Evolutionary conservation across 768 basidiomycete genomes (phyloP), one percentile per base, ranked within the genome.

Genomic region (Crucibulum laeve): DNA sequence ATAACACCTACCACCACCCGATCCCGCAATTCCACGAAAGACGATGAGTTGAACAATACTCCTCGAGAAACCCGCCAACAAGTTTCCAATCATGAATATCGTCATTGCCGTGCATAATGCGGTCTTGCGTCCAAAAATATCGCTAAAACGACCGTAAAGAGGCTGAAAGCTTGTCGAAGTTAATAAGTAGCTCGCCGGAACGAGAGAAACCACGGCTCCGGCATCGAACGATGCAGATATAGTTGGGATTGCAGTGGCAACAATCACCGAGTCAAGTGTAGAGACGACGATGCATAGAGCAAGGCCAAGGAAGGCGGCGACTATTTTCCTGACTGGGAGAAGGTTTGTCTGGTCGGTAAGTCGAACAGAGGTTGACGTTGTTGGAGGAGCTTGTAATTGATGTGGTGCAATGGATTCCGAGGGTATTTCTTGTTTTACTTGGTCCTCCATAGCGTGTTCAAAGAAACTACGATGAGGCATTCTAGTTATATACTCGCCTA

Each of bases 281-380:
- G 82, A 76, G 36, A 83, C 77, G 35, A 82, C 67, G 10, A 80
- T 71, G 36, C 83, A 85, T 1, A 80, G 61, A 0, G 79, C 68
- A 10, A 87, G 68, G 5, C 84, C 77, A 1, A 70, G 54, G 53
- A 87, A 84, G 4, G 86, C 76, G 8, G 76, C 64, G 4, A 87
- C 58, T 30, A 87, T 67, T 58, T 81, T 80, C 44, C 67, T 74
- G 56, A 78, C 74, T 0, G 85, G 85, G 4, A 87, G 69, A 8
- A 86, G 70, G 54, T 89, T 87, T 3, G 85, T 87, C 59, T 89
- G 85, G 65, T 89, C 87, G 8, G 83, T 83, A 38, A 85, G 54
- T 19, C 36, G 42, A 21, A 43, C n/a, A n/a, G n/a, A n/a, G n/a
- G n/a, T n/a, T n/a, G n/a, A n/a, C n/a, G n/a, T n/a, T n/a, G n/a